phyloP scores from a whole-genome alignment of 495 filamentous ascomycete genomes.

The Lophium mytilinum region DNA sequence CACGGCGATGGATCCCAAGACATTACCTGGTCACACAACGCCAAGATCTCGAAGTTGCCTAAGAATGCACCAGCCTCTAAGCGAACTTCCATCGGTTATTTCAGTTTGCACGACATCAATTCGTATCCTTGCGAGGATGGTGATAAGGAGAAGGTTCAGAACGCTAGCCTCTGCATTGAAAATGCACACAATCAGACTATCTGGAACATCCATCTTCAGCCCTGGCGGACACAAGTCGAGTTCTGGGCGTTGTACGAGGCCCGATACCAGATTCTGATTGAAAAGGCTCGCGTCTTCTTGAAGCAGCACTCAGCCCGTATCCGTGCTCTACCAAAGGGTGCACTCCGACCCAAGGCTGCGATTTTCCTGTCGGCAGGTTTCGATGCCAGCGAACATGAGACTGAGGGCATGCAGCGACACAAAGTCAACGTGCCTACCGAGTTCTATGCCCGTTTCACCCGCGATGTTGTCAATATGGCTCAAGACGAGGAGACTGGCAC shows the following conservation, averaged over 20 bases:
- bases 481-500: constrained; percentile 69
- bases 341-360: constrained; percentile 60
- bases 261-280: constrained; percentile 64
- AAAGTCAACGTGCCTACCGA: constrained; percentile 90
- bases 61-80: constrained; percentile 63
- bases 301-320: constrained; percentile 57
- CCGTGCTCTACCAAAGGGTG: constrained; percentile 39
- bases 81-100: constrained; percentile 85
- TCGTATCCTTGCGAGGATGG: constrained; percentile 90
- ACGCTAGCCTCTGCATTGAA: constrained; percentile 85
- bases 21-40: constrained; percentile 83
- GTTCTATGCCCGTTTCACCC: constrained; percentile 86
- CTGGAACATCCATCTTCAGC: constrained; percentile 91
- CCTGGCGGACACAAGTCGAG: constrained; percentile 70
- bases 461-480: constrained; percentile 72
- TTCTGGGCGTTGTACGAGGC: constrained; percentile 84
- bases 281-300: constrained; percentile 73
- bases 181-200: constrained; percentile 85
- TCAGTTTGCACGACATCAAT: constrained; percentile 95
- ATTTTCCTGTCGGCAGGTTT: constrained; percentile 95
- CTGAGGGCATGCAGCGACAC: constrained; percentile 87
- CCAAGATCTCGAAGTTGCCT: constrained; percentile 44
- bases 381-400: constrained; percentile 92
- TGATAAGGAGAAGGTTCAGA: constrained; percentile 80
- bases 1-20: constrained; percentile 94